Evolutionary conservation across 164 flowering plant genomes (phyloP), one percentile per base, ranked within the genome.

Genomic region (Umbilicus rupestris): DNA sequence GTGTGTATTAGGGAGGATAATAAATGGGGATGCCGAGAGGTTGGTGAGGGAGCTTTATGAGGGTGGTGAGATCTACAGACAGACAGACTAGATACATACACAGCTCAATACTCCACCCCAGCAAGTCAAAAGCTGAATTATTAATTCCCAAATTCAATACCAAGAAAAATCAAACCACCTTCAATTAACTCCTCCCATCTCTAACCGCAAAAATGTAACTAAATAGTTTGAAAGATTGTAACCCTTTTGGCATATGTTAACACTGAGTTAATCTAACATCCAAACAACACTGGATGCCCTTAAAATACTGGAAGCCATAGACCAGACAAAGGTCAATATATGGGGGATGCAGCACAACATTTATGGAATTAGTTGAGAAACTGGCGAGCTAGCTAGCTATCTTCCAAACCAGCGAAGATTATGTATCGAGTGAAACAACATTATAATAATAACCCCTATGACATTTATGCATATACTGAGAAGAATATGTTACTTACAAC

Each of bases 61-160:
- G 60, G 60, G 60, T 55, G 60, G 33, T 55, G 33, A 28, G 60
- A 55, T 55, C 60, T 55, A 28, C 60, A 55, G 6, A 12, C 60
- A 55, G 6, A 12, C 60, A 10, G 19, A 12, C 60, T 55, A 28
- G 33, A 46, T 12, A 2, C 3, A 2, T 52, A 52, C 30, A 52
- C 16, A 20, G 8, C 3, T 3, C 28, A 49, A 24, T 7, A 52
- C 19, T 55, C 60, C 22, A 20, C 57, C 9, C 1, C 31, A 14
- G 10, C 44, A 14, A 41, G 44, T 41, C 44, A 41, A 41, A 41
- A 41, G 15, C 44, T 41, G 12, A 3, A 14, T 41, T 41, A 6
- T 41, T 10, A 41, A 41, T 41, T 41, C 10, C 11, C 44, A 8
- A 9, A 33, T 33, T 35, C 44, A 14, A 41, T 9, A 14, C 7